phyloP scores from a whole-genome alignment of 768 basidiomycete species.

The Amanita muscaria region DNA sequence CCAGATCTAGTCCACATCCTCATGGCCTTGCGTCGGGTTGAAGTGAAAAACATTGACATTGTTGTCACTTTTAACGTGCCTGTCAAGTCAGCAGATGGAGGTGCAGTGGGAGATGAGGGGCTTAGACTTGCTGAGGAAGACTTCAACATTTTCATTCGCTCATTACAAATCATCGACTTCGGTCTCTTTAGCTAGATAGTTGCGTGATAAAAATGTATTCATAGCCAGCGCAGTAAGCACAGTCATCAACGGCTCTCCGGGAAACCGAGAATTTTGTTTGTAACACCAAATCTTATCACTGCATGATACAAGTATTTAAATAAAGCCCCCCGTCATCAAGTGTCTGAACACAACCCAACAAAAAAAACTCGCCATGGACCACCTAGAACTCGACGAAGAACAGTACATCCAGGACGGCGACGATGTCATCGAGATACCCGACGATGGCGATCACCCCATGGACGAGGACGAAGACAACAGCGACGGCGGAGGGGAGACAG shows the following conservation, averaged over 20 bases:
- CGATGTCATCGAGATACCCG: conserved; percentile 52
- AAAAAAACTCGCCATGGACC: conserved; percentile 25
- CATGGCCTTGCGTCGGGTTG: conserved; percentile 75
- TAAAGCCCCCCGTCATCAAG: too few species aligned
- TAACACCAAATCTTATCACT: too few species aligned
- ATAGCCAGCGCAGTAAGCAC: too few species aligned
- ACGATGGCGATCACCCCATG: conserved; percentile 64
- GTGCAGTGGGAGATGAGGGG: conserved; percentile 31
- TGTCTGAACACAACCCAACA: too few species aligned
- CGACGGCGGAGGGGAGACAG: conserved; percentile 32
- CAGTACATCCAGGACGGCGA: conserved; percentile 62
- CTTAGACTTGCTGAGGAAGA: conserved; percentile 31
- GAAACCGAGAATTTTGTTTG: too few species aligned
- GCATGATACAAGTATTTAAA: too few species aligned
- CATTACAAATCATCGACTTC: conserved; percentile 61
- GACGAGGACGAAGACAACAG: conserved; percentile 59
- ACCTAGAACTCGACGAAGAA: conserved; percentile 37
- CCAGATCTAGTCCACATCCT: conserved; percentile 68
- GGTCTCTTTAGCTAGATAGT: conserved; percentile 55
- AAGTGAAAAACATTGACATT: conserved; percentile 65
- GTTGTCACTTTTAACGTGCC: conserved; percentile 84
- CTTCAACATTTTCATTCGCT: conserved; percentile 46
- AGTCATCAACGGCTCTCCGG: too few species aligned
- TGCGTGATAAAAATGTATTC: too few species aligned
- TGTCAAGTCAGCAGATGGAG: conserved; percentile 34